Percentiles rank a stretch among this genome's conserved stretches.
phyloP scores from a whole-genome alignment of 176 grass and related monocot species.

The Miscanthus lutarioriparius region DNA sequence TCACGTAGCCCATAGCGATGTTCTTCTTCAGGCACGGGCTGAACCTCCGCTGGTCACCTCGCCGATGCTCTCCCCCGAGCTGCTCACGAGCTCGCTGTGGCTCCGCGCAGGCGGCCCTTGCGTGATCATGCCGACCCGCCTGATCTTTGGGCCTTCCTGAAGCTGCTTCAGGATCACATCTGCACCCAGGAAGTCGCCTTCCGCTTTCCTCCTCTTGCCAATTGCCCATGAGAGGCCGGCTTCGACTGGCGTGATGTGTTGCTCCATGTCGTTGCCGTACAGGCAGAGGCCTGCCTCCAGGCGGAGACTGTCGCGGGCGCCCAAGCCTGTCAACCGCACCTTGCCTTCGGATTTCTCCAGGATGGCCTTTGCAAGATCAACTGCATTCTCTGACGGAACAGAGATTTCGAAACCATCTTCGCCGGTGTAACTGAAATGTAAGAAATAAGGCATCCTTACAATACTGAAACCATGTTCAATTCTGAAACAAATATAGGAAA shows the following conservation, averaged over 20 bases:
- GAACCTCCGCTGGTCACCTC: slow-evolving; percentile 97
- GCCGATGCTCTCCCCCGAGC: slow-evolving; percentile 70
- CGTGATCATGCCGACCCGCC: slow-evolving; percentile 81
- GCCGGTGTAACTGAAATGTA: slow-evolving; percentile 84
- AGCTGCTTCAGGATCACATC: slow-evolving; percentile 94
- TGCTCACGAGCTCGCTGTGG: slow-evolving; percentile 77
- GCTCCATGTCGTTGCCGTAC: slow-evolving; percentile 97
- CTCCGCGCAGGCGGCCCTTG: slow-evolving; percentile 82
- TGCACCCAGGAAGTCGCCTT: slow-evolving; percentile 90
- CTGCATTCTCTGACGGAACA: slow-evolving; percentile 81
- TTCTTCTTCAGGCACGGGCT: slow-evolving; percentile 99
- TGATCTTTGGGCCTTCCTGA: slow-evolving; percentile 79
- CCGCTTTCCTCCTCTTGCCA: slow-evolving; percentile 76
- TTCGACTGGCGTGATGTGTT: slow-evolving; percentile 87
- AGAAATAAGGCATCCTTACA: slow-evolving; percentile 28
- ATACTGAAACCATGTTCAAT: neutral
- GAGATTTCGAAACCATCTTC: slow-evolving; percentile 99
- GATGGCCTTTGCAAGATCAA: slow-evolving; percentile 82
- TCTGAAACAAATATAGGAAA: neutral
- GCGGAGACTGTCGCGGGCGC: slow-evolving; percentile 95
- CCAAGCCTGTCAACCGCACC: slow-evolving; percentile 80
- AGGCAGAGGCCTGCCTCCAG: slow-evolving; percentile 96
- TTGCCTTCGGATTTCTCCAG: slow-evolving; percentile 92
- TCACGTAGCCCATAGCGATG: slow-evolving; percentile 98
- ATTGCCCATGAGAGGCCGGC: slow-evolving; percentile 97